phyloP scores from a whole-genome alignment of 768 basidiomycete species.

The Rhizopogon sp. region DNA sequence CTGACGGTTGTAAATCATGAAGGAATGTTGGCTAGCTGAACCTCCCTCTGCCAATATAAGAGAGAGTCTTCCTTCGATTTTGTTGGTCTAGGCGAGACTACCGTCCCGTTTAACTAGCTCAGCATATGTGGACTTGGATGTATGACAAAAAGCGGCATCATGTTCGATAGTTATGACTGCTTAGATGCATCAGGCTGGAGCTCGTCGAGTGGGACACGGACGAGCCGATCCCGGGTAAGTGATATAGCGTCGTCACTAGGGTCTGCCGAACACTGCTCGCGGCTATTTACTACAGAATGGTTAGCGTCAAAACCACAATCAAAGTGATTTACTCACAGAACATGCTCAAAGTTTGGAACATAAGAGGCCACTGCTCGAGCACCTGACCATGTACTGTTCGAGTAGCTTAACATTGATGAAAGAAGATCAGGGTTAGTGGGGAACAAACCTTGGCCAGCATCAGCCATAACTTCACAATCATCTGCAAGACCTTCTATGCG shows the following conservation, averaged over 20 bases:
- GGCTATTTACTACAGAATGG: conserved; percentile 41
- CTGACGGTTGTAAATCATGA: too few species aligned
- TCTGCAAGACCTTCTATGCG: conserved; percentile 65
- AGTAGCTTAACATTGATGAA: not conserved
- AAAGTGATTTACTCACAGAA: conserved; percentile 46
- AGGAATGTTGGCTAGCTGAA: too few species aligned
- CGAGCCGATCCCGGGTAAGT: conserved; percentile 52
- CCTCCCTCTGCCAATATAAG: too few species aligned
- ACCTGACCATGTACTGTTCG: conserved; percentile 68
- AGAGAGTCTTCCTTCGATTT: too few species aligned
- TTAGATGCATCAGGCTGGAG: conserved; percentile 31
- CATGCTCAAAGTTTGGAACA: conserved; percentile 70
- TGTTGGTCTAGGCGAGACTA: too few species aligned
- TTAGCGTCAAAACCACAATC: not conserved
- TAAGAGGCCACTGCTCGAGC: conserved; percentile 75
- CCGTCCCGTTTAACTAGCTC: too few species aligned
- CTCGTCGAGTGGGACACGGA: conserved; percentile 69
- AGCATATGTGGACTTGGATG: too few species aligned
- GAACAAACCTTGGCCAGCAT: conserved; percentile 60
- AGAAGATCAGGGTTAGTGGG: not conserved
- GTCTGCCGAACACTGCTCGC: conserved; percentile 26
- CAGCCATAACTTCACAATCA: conserved; percentile 76
- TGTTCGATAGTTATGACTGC: conserved; percentile 4
- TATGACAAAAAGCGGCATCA: too few species aligned
- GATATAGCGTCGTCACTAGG: conserved; percentile 18